Conservation (phyloP, 805 yeast species). For the Teunomyces lycoperdinae region DNA sequence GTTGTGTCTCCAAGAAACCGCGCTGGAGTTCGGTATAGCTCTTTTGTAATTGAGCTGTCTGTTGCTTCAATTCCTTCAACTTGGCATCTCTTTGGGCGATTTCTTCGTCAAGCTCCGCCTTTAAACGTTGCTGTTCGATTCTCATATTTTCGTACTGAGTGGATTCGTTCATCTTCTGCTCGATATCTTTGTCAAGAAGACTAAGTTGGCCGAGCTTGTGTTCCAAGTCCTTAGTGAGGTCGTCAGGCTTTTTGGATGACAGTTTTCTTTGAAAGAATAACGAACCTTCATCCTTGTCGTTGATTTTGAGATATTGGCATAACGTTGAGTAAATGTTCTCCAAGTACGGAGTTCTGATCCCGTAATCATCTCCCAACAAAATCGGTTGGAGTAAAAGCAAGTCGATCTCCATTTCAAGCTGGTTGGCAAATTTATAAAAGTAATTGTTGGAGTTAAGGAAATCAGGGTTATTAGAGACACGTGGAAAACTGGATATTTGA, state of each 20-base stretch:
- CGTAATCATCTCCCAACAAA: slow-evolving; percentile 82
- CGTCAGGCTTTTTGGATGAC: background rate
- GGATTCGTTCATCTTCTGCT: slow-evolving; percentile 14
- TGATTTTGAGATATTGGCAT: slow-evolving; percentile 58
- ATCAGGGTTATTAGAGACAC: slow-evolving; percentile 19
- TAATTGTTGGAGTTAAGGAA: slow-evolving; percentile 52
- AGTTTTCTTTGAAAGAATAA: slow-evolving; percentile 28
- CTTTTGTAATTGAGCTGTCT: background rate
- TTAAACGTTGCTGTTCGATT: slow-evolving; percentile 18
- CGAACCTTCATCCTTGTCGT: slow-evolving; percentile 23
- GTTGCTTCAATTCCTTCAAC: slow-evolving; percentile 7
- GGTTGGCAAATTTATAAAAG: slow-evolving; percentile 63
- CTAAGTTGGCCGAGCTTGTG: slow-evolving; percentile 18
- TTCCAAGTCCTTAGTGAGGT: slow-evolving; percentile 13
- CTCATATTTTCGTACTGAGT: slow-evolving; percentile 15
- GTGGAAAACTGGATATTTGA: slow-evolving; percentile 49
- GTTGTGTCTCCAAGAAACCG: background rate
- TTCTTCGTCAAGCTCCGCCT: slow-evolving; percentile 22
- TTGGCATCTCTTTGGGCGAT: slow-evolving; percentile 18
- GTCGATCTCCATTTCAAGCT: slow-evolving; percentile 60
- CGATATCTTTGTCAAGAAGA: slow-evolving; percentile 18
- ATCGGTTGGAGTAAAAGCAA: slow-evolving; percentile 81
- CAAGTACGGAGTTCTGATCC: slow-evolving; percentile 83
- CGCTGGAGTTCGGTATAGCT: background rate
- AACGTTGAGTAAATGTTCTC: slow-evolving; percentile 81